These are phyloP conservation scores for Globisporangium paddicum DNA, from an alignment of 352 stramenopile species.

Conservation along the genomic window DNA sequence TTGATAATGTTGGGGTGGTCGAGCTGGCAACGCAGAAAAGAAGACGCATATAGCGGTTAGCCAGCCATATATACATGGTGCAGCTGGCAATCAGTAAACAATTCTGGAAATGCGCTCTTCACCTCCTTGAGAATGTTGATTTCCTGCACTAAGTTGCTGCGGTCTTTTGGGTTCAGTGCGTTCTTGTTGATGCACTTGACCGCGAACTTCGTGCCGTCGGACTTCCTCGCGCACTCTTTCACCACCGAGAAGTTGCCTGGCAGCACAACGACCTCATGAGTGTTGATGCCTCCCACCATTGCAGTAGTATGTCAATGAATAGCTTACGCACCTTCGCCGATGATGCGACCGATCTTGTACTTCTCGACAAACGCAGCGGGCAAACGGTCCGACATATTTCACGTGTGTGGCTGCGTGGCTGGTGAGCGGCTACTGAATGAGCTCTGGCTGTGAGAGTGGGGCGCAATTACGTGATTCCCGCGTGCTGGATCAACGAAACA, in stretches of 20 bases:
- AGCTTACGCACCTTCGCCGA: conserved; percentile 51
- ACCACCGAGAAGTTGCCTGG: conserved; percentile 86
- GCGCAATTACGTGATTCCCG: conserved; percentile 1
- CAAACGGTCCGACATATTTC: conserved; percentile 46
- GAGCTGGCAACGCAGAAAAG: conserved; percentile 23
- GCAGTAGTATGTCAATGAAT: not conserved
- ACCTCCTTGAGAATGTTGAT: conserved; percentile 79
- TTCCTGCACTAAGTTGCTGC: conserved; percentile 74
- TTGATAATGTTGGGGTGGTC: conserved; percentile 89
- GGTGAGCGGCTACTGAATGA: not conserved
- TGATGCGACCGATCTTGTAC: conserved; percentile 72
- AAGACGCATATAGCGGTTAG: not conserved
- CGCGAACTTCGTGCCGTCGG: conserved; percentile 50
- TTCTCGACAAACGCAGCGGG: conserved; percentile 59
- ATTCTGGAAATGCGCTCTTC: not conserved
- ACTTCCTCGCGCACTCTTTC: conserved; percentile 57
- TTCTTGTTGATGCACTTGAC: conserved; percentile 86
- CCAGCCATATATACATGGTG: not conserved
- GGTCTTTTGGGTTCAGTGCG: conserved; percentile 73
- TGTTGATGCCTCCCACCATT: not conserved
- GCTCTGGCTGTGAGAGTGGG: not conserved
- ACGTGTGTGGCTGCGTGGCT: not conserved
- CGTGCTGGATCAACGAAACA: not conserved
- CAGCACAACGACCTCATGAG: not conserved
- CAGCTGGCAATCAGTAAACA: too few relatives aligned